A percentile compares a stretch with the other conserved stretches of the same genome.
These are phyloP conservation scores for Penicillium sp. DNA, from an alignment of 2,329 filamentous ascomycete genomes.

Conservation along the genomic window DNA sequence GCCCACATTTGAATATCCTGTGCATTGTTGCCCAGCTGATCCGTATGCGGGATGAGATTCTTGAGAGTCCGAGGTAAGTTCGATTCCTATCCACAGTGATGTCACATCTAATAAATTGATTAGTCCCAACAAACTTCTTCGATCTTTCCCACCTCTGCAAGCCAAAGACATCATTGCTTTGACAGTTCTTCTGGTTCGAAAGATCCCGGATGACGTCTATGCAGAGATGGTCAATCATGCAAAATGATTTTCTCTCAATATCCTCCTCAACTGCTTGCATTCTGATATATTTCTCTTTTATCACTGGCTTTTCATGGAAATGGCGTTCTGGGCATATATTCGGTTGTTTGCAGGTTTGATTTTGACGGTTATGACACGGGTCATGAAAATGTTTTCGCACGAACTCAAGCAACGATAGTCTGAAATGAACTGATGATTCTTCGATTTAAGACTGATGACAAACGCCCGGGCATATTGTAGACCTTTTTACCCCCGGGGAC, in stretches of 20 bases:
- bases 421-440: conserved; percentile 23
- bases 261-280: neutral
- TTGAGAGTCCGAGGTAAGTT: conserved; percentile 75
- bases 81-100: neutral
- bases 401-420: conserved; percentile 15
- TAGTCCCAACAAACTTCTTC: conserved; percentile 89
- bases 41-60: conserved; percentile 77
- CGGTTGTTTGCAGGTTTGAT: conserved; percentile 7
- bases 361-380: conserved; percentile 3
- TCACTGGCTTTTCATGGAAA: neutral
- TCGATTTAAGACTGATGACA: neutral
- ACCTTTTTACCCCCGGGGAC: too few relatives aligned
- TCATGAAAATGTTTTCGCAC: conserved; percentile 12
- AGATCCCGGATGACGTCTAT: conserved; percentile 88
- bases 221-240: conserved; percentile 86
- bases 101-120: conserved; percentile 10
- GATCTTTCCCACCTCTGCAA: conserved; percentile 80
- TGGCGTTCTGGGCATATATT: conserved; percentile 16
- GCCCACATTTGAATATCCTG: conserved; percentile 88
- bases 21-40: conserved; percentile 96
- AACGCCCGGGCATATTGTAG: neutral
- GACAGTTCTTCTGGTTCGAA: conserved; percentile 80
- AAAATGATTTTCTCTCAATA: conserved; percentile 36
- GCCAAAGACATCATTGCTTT: conserved; percentile 80
- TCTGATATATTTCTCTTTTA: neutral